Evolutionary conservation across 2,329 filamentous ascomycete species (phyloP).

Genomic region (Apiospora saccharicola): DNA sequence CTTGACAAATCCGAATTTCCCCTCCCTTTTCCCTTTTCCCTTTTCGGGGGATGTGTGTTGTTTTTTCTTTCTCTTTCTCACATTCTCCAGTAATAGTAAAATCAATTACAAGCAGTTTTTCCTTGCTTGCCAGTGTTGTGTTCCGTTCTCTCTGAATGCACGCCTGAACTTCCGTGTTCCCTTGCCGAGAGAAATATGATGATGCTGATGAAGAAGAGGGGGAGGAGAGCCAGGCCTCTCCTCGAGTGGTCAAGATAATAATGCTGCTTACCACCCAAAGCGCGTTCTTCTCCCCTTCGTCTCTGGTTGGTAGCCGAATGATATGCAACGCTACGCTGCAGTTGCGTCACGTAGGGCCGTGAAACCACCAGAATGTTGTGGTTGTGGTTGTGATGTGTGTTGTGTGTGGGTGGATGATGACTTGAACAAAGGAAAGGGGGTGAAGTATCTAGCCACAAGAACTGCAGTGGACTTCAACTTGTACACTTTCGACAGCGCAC

Average conservation of each 20-base stretch:
- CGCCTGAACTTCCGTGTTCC: constrained; percentile 29
- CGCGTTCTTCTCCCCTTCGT: background rate
- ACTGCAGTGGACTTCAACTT: background rate
- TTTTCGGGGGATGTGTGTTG: too few species aligned
- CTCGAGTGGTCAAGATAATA: background rate
- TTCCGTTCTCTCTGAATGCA: constrained; percentile 9
- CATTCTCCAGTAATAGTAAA: constrained; percentile 17
- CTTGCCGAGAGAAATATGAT: constrained; percentile 22
- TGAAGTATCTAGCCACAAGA: background rate
- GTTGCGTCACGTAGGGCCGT: background rate
- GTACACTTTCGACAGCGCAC: background rate
- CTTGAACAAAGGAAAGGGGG: constrained; percentile 14
- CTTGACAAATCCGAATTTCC: constrained; percentile 16
- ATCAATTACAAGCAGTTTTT: constrained; percentile 4
- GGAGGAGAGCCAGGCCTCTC: background rate
- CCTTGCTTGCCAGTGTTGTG: background rate
- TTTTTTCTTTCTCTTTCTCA: background rate
- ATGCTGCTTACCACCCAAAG: constrained; percentile 10
- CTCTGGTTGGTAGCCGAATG: constrained; percentile 1
- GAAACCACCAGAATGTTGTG: background rate
- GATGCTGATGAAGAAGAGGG: constrained; percentile 7
- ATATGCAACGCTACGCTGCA: background rate
- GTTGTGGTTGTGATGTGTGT: background rate
- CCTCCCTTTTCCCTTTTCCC: background rate
- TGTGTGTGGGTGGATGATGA: background rate